phyloP scores from a whole-genome alignment of 2,329 filamentous ascomycete genomes.

The Raffaelea albimanens region DNA sequence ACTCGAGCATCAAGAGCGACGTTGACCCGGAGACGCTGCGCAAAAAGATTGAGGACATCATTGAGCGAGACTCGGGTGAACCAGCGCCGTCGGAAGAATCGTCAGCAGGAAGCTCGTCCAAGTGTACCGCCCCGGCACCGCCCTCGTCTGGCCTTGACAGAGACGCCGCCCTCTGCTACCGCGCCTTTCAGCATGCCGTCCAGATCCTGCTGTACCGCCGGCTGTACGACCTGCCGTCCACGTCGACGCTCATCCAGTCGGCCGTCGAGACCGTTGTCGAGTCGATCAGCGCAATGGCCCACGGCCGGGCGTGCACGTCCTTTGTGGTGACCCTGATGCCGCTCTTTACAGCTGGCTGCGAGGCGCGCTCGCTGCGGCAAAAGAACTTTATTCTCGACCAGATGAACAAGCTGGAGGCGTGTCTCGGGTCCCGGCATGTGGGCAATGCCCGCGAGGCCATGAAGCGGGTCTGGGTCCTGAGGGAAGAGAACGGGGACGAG shows the following conservation, averaged over 20 bases:
- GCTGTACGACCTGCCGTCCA: constrained; percentile 8
- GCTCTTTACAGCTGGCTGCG: constrained; percentile 9
- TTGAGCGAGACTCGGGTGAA: neutral
- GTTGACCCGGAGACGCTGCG: neutral
- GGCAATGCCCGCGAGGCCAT: neutral
- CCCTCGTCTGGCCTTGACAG: neutral
- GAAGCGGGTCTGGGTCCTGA: neutral
- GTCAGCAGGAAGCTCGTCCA: too few species aligned
- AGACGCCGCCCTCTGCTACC: constrained; percentile 7
- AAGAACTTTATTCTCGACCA: constrained; percentile 7
- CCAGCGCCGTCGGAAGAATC: too few species aligned
- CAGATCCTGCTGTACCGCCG: constrained; percentile 11
- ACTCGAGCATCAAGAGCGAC: neutral
- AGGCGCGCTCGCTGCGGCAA: constrained; percentile 1
- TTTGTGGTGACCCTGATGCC: constrained; percentile 10
- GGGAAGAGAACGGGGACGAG: neutral
- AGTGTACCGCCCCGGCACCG: too few species aligned
- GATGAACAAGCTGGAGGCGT: neutral
- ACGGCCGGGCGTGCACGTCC: constrained; percentile 5
- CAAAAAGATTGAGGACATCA: neutral
- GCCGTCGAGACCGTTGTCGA: constrained; percentile 2
- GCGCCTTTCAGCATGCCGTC: constrained; percentile 9
- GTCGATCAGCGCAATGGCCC: constrained; percentile 7
- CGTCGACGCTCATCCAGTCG: constrained; percentile 3
- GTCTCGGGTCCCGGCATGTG: neutral